Percentiles rank a stretch among this genome's conserved stretches.
Conservation (phyloP, 31 red algal species). For the Porphyra umbilicalis region DNA sequence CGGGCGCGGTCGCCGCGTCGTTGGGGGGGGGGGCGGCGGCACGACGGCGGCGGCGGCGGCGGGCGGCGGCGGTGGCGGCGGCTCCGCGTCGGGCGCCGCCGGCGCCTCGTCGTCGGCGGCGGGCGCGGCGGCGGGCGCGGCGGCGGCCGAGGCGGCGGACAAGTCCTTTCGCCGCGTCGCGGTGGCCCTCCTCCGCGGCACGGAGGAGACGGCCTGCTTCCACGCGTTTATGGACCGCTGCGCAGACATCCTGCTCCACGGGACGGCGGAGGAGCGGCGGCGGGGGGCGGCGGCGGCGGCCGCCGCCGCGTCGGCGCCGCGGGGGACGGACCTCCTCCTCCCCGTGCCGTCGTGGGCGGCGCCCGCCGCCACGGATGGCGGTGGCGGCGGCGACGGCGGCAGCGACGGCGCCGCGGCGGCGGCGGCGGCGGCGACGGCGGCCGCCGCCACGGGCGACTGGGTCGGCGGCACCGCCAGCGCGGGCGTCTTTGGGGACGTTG, state of each 20-base stretch:
- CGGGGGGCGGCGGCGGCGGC: conserved; percentile 13
- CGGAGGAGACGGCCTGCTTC: conserved; percentile 4
- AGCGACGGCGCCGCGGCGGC: conserved; percentile 5
- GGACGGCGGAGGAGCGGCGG: conserved; percentile 18
- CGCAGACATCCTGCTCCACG: conserved; percentile 44
- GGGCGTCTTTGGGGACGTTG: conserved; percentile 18
- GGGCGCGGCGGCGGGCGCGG: background rate
- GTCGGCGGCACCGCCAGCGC: background rate
- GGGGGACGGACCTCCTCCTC: conserved; percentile 34
- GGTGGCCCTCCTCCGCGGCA: background rate
- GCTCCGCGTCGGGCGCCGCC: background rate
- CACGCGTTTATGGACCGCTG: conserved; percentile 30
- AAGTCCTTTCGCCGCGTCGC: background rate
- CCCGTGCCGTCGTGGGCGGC: conserved; percentile 22
- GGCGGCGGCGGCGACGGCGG: background rate
- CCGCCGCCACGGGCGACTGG: background rate
- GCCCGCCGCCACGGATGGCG: conserved; percentile 29
- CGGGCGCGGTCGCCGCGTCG: no score
- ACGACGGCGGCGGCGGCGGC: no score
- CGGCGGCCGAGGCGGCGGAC: background rate
- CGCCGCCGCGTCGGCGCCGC: conserved; percentile 25
- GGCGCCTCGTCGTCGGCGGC: background rate
- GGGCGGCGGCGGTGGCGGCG: background rate
- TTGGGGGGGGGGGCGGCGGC: background rate
- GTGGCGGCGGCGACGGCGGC: conserved; percentile 7